Conservation (phyloP, 2,329 filamentous ascomycete species). For the Fusarium pilosicola region DNA sequence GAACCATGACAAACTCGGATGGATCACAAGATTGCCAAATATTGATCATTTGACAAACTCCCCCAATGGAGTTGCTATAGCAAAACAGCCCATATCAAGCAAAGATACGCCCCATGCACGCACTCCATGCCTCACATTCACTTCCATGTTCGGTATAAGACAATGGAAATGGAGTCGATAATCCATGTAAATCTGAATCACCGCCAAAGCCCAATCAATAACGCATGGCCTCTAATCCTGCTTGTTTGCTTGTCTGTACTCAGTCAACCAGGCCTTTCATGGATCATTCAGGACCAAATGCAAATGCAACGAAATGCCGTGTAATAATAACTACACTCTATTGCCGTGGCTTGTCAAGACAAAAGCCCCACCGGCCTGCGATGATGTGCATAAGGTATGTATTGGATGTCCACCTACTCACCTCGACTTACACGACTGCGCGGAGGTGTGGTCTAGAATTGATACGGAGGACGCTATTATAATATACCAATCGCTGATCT, state of each 20-base stretch:
- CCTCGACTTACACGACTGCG: slow-evolving; percentile 17
- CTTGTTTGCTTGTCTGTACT: not conserved
- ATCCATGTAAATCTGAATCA: slow-evolving; percentile 1
- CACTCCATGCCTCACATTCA: not conserved
- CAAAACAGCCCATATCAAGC: not conserved
- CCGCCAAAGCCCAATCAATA: not conserved
- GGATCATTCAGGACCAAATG: not conserved
- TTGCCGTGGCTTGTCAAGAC: slow-evolving; percentile 11
- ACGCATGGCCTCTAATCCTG: not conserved
- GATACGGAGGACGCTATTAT: not conserved
- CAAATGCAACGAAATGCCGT: not conserved
- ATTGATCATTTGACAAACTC: not conserved
- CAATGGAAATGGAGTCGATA: not conserved
- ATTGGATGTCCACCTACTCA: slow-evolving; percentile 1
- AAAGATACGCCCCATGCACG: not conserved
- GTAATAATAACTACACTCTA: not conserved
- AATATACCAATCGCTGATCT: slow-evolving; percentile 13
- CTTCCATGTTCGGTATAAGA: not conserved
- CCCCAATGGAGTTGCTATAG: not conserved
- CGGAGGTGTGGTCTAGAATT: not conserved
- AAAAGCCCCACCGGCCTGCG: slow-evolving; percentile 2
- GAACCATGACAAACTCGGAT: not conserved
- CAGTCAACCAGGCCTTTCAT: not conserved
- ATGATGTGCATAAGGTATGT: slow-evolving; percentile 33
- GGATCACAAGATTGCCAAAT: not conserved